Conservation (phyloP, 2,329 filamentous ascomycete species). For the Aspergillus pseudotamarii region DNA sequence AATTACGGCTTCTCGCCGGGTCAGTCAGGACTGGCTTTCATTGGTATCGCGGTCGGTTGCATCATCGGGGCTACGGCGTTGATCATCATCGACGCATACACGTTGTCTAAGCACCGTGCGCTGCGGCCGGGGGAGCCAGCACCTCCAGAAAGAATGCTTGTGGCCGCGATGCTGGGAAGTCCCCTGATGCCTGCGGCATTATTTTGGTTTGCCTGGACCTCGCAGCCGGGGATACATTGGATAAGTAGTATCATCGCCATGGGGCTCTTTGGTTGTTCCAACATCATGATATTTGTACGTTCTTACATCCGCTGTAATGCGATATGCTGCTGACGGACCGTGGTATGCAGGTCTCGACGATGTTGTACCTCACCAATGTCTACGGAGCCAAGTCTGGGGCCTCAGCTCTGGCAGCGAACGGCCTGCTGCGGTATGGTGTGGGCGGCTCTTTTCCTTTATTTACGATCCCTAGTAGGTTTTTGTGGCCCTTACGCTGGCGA, state of each 20-base stretch:
- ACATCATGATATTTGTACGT: conserved; percentile 29
- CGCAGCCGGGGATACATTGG: conserved; percentile 44
- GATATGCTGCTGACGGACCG: background rate
- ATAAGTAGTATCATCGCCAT: conserved; percentile 32
- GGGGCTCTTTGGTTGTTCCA: conserved; percentile 30
- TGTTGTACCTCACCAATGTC: conserved; percentile 31
- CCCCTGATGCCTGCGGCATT: conserved; percentile 50
- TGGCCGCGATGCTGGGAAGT: conserved; percentile 53
- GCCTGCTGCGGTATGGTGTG: conserved; percentile 34
- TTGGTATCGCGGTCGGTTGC: conserved; percentile 75
- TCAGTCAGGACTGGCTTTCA: conserved; percentile 47
- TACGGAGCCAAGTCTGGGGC: conserved; percentile 33
- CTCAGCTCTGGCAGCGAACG: conserved; percentile 36
- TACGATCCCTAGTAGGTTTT: conserved; percentile 25
- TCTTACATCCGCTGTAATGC: conserved; percentile 27
- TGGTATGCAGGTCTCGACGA: too few species aligned
- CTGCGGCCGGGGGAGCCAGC: conserved; percentile 24
- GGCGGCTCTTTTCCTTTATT: conserved; percentile 42
- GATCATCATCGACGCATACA: background rate
- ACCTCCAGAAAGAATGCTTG: conserved; percentile 54
- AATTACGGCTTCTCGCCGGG: conserved; percentile 63
- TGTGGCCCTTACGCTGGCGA: background rate
- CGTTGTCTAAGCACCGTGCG: background rate
- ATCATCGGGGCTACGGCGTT: conserved; percentile 49
- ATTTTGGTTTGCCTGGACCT: conserved; percentile 55